Base-by-base conservation (phyloP, 2,329 filamentous ascomycete species). In the Nemania sp. region DNA sequence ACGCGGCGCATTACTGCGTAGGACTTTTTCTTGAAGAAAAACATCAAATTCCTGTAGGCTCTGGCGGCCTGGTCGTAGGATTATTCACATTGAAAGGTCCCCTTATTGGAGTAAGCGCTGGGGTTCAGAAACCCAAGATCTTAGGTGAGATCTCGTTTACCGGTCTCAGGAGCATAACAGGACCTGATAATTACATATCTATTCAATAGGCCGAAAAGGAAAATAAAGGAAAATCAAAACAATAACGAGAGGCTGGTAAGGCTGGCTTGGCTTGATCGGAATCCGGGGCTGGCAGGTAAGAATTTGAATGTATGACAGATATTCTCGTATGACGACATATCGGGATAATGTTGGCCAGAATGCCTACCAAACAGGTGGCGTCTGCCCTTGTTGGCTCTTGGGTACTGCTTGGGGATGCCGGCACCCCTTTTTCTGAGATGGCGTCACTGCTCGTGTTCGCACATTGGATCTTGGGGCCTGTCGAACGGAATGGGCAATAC, bases 321-420 rank as follows among this genome's bases (percentile, higher is more conserved):
- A 51, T 65, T 63, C 61, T 68, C 65, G 65, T 70, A 68, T 68
- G 64, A 68, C 64, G 64, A 67, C 67, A 69, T 69, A 59, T 59
- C 61, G 61, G 67, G 27, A 62, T 38, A 41, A 38, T n/a, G 49
- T 20, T 54, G 24, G 62, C 57, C 29, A 60, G 15, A 59, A 53
- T 60, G 54, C n/a, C n/a, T n/a, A n/a, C 53, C 24, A 64, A 58
- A 60, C 56, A 61, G 58, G 45, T 58, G 62, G 62, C 54, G 58
- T 55, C 15, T 58, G 51, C 43, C 57, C 61, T 57, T 52, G 55
- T 24, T 38, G 20, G 38, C 18, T 38, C 38, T 35, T 27, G 54
- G n/a, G n/a, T n/a, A n/a, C n/a, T n/a, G n/a, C n/a, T n/a, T n/a
- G n/a, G n/a, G 20, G 18, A 52, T 29, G 32, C 10, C n/a, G 43